Conservation (phyloP, 75 land plant genomes). For the Picea glauca region DNA sequence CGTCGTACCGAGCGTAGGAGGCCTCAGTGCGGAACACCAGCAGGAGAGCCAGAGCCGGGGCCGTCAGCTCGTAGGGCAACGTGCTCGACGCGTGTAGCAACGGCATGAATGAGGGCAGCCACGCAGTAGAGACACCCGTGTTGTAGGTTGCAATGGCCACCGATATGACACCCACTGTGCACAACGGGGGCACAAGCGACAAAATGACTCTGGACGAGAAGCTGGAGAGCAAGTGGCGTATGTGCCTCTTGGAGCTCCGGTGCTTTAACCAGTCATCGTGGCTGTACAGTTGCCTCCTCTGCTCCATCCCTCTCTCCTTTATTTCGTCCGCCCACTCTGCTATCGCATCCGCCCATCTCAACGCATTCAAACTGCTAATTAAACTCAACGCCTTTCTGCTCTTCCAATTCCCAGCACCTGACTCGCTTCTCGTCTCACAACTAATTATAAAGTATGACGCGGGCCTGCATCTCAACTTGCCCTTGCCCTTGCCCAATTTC, state of each 20-base stretch:
- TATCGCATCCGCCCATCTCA: not conserved
- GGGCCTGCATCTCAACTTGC: too few species aligned
- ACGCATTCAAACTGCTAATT: not conserved
- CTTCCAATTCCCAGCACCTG: too few species aligned
- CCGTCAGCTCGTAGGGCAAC: slow-evolving; percentile 42
- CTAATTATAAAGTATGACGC: too few species aligned
- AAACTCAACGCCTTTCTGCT: too few species aligned
- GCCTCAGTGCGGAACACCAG: slow-evolving; percentile 53
- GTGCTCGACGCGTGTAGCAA: slow-evolving; percentile 36
- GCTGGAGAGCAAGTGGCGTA: slow-evolving; percentile 33
- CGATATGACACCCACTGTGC: slow-evolving; percentile 20
- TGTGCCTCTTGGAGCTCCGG: slow-evolving; percentile 43
- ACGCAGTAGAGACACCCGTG: slow-evolving; percentile 8
- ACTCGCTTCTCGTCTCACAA: too few species aligned
- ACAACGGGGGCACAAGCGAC: slow-evolving; percentile 42
- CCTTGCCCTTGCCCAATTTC: too few species aligned
- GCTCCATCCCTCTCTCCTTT: slow-evolving; percentile 42
- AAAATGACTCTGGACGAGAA: slow-evolving; percentile 41
- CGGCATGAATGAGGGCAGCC: slow-evolving; percentile 34
- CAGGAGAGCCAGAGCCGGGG: slow-evolving; percentile 46
- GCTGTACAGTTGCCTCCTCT: slow-evolving; percentile 34
- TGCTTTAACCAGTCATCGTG: slow-evolving; percentile 47
- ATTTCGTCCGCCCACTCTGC: slow-evolving; percentile 37
- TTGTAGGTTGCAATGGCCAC: slow-evolving; percentile 27
- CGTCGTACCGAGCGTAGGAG: slow-evolving; percentile 53